These are phyloP conservation scores for Paracamarosporium sp. DNA, from an alignment of 2,329 filamentous ascomycete genomes.

Conservation along the genomic window DNA sequence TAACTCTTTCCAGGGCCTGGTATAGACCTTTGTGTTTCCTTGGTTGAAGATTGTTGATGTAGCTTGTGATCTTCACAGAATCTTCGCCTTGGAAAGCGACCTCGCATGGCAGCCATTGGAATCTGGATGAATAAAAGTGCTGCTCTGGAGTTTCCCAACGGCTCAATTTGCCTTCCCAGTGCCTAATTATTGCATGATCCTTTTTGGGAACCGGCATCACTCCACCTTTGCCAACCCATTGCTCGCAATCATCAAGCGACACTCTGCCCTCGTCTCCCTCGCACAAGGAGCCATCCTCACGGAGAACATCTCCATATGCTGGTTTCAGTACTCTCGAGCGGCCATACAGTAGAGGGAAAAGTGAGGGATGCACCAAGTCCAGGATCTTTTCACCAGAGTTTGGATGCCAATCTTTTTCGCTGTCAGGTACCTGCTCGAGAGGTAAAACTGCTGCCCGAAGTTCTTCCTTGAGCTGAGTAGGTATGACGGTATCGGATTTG, in stretches of 20 bases:
- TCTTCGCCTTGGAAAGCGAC: conserved; percentile 49
- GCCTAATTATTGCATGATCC: no score
- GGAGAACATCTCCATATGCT: neutral
- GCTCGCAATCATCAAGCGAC: conserved; percentile 10
- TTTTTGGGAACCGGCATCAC: conserved; percentile 11
- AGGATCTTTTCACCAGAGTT: conserved; percentile 57
- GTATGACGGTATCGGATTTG: conserved; percentile 60
- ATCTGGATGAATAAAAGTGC: neutral
- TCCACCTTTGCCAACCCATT: conserved; percentile 24
- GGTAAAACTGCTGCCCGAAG: conserved; percentile 53
- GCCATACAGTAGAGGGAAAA: conserved; percentile 65
- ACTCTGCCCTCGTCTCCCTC: conserved; percentile 17
- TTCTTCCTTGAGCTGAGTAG: conserved; percentile 42
- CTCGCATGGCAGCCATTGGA: conserved; percentile 60
- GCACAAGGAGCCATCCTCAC: neutral
- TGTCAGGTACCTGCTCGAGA: conserved; percentile 59
- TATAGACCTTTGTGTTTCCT: conserved; percentile 25
- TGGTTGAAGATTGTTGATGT: conserved; percentile 64
- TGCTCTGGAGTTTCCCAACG: no score
- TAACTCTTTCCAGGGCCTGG: conserved; percentile 23
- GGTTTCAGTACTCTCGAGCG: conserved; percentile 22
- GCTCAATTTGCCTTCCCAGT: no score
- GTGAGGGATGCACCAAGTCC: conserved; percentile 67
- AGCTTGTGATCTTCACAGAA: conserved; percentile 53
- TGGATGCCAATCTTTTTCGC: conserved; percentile 67